Conservation (phyloP, 2,329 filamentous ascomycete species). For the Samsoniella hepiali region DNA sequence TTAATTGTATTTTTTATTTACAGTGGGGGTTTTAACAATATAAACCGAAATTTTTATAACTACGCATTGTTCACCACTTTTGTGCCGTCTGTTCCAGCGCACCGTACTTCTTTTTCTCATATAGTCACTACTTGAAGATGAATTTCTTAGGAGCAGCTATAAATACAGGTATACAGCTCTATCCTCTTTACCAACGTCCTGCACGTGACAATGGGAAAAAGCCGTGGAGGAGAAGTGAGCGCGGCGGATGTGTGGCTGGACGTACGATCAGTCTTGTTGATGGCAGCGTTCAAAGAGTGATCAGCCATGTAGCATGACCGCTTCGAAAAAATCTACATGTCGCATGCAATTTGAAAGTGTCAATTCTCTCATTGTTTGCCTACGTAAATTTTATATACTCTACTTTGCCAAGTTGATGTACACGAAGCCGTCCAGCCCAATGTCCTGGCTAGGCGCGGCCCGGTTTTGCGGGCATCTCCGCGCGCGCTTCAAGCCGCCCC, state of each 20-base stretch:
- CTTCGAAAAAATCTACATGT: background rate
- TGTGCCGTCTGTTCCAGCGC: background rate
- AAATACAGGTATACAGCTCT: background rate
- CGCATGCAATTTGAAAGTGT: background rate
- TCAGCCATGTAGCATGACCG: too few species aligned
- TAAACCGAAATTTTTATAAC: background rate
- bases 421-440: background rate
- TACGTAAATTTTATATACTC: background rate
- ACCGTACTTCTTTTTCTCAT: background rate
- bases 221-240: too few species aligned
- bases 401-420: background rate
- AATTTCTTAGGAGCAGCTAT: background rate
- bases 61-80: background rate
- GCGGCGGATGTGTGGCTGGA: too few species aligned
- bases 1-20: background rate
- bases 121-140: background rate
- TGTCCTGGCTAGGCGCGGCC: background rate
- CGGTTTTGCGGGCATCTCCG: constrained; percentile 8
- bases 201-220: background rate
- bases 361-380: too few species aligned
- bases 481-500: background rate
- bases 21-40: background rate
- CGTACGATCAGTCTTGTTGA: too few species aligned
- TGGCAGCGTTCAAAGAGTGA: too few species aligned
- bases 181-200: background rate